Evolutionary conservation across 768 basidiomycete genomes (phyloP), one percentile per base, ranked within the genome.

Genomic region (Kwoniella botswanensis): DNA sequence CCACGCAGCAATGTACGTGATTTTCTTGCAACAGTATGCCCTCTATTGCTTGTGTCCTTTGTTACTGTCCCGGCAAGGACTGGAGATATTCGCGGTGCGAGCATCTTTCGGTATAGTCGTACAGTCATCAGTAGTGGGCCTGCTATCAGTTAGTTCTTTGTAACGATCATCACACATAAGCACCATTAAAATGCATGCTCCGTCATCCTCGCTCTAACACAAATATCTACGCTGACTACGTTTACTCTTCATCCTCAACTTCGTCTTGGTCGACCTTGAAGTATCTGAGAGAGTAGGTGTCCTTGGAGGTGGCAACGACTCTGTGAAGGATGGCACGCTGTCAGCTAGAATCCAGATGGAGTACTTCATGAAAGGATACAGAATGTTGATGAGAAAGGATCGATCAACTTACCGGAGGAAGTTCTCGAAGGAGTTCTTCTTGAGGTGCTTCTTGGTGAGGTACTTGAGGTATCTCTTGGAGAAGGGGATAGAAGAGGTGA

Each of bases 371-470:
- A 10, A 64, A 42, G 12, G 4, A 35, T 35, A 35, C 35, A 35
- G 4, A 35, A 9, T 35, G 35, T 35, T 35, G 1, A 35, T 35
- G 35, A 35, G 35, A 35, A 35, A 35, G 35, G 35, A 53, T 43
- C 21, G 18, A 2, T n/a, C 18, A 17, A 83, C 86, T 61, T 73
- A 90, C 89, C 94, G 94, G 84, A 98, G 93, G 92, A 94, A 98
- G 86, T 98, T 95, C 76, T 94, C 91, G 79, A 97, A 88, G 43
- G 64, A 74, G 75, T 95, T 94, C 89, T 97, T 97, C 89, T 98
- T 98, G 86, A 98, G 88, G 88, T 93, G 95, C 87, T 96, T 96
- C 89, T 98, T 98, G 73, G 96, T 98, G 71, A 98, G 88, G 86
- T 98, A 99, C 86, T 79, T 98, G 84, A 98, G 90, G 86, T 97